Evolutionary conservation across 257 asterid species (phyloP).

Genomic region (Solanum pinnatisectum): DNA sequence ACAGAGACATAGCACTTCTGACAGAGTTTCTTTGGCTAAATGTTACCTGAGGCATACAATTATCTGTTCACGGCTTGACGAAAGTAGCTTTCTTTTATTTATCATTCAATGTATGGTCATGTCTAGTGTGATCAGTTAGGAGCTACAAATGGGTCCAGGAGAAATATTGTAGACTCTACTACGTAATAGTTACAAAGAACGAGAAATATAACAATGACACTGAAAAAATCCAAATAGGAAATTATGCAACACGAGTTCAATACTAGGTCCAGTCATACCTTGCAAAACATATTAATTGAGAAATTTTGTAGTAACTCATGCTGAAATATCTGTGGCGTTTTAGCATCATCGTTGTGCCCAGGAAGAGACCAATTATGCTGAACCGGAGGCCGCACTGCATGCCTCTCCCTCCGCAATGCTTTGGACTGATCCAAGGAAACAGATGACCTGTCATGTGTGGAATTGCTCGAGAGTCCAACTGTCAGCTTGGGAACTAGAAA

Average conservation of each 20-base stretch:
- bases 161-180: neutral
- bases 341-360: constrained; percentile 34
- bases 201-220: neutral
- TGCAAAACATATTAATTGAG: constrained; percentile 91
- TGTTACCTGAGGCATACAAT: neutral
- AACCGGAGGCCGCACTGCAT: constrained; percentile 96
- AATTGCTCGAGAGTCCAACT: constrained; percentile 61
- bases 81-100: neutral
- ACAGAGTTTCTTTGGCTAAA: neutral
- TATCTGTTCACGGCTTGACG: neutral
- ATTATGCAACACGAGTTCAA: neutral
- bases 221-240: neutral
- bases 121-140: neutral
- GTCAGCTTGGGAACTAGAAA: constrained; percentile 88
- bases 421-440: constrained; percentile 55
- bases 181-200: neutral
- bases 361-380: constrained; percentile 93
- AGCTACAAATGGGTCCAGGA: neutral
- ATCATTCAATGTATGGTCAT: neutral
- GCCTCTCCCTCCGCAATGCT: constrained; percentile 63
- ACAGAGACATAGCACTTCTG: neutral
- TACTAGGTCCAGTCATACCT: constrained; percentile 33
- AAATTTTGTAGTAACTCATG: constrained; percentile 97
- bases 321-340: constrained; percentile 88
- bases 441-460: constrained; percentile 61